These are phyloP conservation scores for Pichia rugopelliculosa DNA, from an alignment of 805 yeast species.

Conservation along the genomic window DNA sequence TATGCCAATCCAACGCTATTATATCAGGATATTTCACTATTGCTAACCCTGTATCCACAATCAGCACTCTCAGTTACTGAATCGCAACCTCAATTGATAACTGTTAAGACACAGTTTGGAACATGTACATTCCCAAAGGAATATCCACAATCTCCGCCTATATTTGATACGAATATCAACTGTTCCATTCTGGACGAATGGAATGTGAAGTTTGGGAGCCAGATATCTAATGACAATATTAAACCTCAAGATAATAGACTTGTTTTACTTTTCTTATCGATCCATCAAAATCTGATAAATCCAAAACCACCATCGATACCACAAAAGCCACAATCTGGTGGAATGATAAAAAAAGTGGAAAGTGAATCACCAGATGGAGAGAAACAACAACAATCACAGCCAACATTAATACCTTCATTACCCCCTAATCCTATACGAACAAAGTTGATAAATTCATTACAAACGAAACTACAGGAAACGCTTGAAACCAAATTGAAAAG, in stretches of 20 bases:
- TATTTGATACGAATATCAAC: neutral
- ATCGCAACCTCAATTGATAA: neutral
- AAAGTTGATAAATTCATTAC: neutral
- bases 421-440: conserved; percentile 23
- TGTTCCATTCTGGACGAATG: neutral
- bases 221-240: conserved; percentile 20
- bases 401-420: conserved; percentile 20
- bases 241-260: conserved; percentile 23
- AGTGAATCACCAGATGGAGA: neutral
- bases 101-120: neutral
- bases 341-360: neutral
- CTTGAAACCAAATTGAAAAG: neutral
- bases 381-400: neutral
- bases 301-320: conserved; percentile 3
- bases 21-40: neutral
- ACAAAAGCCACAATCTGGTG: neutral
- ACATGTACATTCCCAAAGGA: neutral
- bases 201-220: conserved; percentile 1
- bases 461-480: neutral
- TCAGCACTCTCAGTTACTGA: neutral
- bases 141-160: neutral
- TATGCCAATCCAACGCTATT: neutral
- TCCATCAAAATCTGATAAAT: neutral
- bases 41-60: neutral
- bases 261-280: conserved; percentile 17